Base-by-base conservation (phyloP, 148 eudicot species). In the Nepenthes mirabilis region DNA sequence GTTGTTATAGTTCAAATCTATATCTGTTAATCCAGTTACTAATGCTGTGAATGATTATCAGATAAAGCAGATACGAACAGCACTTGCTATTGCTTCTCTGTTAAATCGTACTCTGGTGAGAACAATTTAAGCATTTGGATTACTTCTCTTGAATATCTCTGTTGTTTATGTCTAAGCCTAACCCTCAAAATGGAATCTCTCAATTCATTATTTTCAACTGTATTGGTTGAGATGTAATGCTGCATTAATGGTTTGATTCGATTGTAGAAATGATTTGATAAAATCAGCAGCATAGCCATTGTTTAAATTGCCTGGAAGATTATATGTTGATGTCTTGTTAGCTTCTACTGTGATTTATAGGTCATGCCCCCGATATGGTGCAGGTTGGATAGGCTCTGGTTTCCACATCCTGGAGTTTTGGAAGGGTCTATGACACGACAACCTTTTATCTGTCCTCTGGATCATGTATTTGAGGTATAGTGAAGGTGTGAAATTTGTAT, bases 351-450 rank as follows among this genome's bases (percentile, higher is more conserved):
- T 80, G 80, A 65, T 83, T 72, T 72, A 53, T 81, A 91, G 97
- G 97, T 91, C 72, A 87, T 93, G 96, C 99, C 99, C 79, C 95
- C 96, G 68, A 74, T 93, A 65, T 93, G 99, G 96, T 93, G 99
- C 89, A 88, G 99, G 91, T 79, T 93, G 79, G 99, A 93, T 81
- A 82, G 99, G 72, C 80, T 93, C 68, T 93, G 99, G 99, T 93
- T 83, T 79, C 77, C 91, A 56, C 99, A 93, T 93, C 99, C 99
- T 74, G 99, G 96, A 68, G 52, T 82, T 66, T 55, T 93, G 55
- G 70, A 51, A 36, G 99, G 96, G 32, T 68, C 86, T 55, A 11
- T 93, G 84, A 89, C 96, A 35, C 85, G 87, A 60, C 96, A 88
- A 62, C 99, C 96, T 60, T 88, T 86, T 69, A 58, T 93, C 43